Evolutionary conservation across 176 grass and related monocot species (phyloP), one percentile per base, ranked within the genome.

Genomic region (Zizania latifolia): DNA sequence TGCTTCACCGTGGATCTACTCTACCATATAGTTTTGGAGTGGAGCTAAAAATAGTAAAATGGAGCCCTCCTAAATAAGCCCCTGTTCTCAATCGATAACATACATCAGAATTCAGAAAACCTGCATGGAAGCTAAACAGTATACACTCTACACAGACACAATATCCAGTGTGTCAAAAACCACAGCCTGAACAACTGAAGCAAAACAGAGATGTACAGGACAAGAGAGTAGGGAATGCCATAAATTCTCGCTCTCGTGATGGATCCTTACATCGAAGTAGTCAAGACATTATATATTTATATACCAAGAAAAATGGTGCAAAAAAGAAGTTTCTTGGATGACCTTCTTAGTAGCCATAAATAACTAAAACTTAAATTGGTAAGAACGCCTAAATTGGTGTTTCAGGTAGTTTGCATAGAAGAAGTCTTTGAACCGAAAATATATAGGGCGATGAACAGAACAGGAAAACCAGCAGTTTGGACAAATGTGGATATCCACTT

Each of bases 401-500:
- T 11, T 53, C n/a, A n/a, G n/a, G n/a, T n/a, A n/a, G 78, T 14
- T 48, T 75, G 12, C 22, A 65, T 62, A 28, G 90, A 74, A 71
- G 81, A 51, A 6, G 87, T 53, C 35, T 75, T 58, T 14, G 77
- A 77, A 54, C 27, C 76, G 65, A 97, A 80, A 31, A 93, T 72
- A 43, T 70, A 64, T 23, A 80, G 90, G 62, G 62, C 77, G 65
- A 97, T 4, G 35, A 86, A 83, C 41, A 97, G 46, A 8, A 97
- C 71, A 0, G 94, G 94, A 44, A 93, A 97, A 62, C 76, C 90
- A 50, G 85, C 83, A 3, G 90, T 90, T 54, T 89, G 91, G 59
- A 92, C 68, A 63, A 97, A 67, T 21, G 94, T 87, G 68, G 88
- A 77, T 83, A 97, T 85, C 90, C 94, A 97, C 38, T 93, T 92